Percentiles rank a stretch among this genome's conserved stretches.
These are phyloP conservation scores for Cynara cardunculus DNA, from an alignment of 129 eudicot genomes.

Conservation along the genomic window DNA sequence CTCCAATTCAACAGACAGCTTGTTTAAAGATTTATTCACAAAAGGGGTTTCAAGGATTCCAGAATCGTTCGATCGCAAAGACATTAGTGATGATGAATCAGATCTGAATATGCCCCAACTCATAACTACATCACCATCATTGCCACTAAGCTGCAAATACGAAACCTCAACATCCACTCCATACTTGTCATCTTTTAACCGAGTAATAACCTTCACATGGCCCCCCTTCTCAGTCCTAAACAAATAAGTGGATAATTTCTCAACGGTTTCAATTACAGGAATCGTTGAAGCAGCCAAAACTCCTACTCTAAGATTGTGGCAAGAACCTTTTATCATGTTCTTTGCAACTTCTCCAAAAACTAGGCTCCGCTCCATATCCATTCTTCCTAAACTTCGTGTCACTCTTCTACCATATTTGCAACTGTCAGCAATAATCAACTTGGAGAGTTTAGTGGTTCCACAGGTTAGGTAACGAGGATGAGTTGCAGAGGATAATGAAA, in stretches of 20 bases:
- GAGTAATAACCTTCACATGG: constrained; percentile 67
- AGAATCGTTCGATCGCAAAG: constrained; percentile 40
- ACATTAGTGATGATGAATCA: constrained; percentile 64
- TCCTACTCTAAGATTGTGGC: constrained; percentile 17
- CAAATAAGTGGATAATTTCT: constrained; percentile 42
- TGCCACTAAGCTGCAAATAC: constrained; percentile 30
- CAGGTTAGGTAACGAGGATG: constrained; percentile 30
- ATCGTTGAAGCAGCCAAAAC: constrained; percentile 47
- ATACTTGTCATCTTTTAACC: constrained; percentile 41
- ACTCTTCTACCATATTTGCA: constrained; percentile 22
- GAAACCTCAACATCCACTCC: constrained; percentile 53
- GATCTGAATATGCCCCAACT: constrained; percentile 79
- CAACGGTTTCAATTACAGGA: constrained; percentile 35
- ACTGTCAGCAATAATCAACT: constrained; percentile 16
- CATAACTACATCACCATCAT: constrained; percentile 46
- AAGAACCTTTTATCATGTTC: constrained; percentile 17
- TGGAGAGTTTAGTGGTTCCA: constrained; percentile 31
- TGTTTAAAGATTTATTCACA: constrained; percentile 32
- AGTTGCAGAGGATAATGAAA: constrained; percentile 29
- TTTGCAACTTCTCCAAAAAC: constrained; percentile 22
- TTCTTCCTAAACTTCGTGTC: constrained; percentile 20
- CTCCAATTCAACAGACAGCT: constrained; percentile 48
- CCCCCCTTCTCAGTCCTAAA: constrained; percentile 67
- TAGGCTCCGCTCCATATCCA: constrained; percentile 20
- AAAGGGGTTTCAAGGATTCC: constrained; percentile 51